Base-by-base conservation (phyloP, 2,329 filamentous ascomycete genomes). In the Penicillium thymicola region DNA sequence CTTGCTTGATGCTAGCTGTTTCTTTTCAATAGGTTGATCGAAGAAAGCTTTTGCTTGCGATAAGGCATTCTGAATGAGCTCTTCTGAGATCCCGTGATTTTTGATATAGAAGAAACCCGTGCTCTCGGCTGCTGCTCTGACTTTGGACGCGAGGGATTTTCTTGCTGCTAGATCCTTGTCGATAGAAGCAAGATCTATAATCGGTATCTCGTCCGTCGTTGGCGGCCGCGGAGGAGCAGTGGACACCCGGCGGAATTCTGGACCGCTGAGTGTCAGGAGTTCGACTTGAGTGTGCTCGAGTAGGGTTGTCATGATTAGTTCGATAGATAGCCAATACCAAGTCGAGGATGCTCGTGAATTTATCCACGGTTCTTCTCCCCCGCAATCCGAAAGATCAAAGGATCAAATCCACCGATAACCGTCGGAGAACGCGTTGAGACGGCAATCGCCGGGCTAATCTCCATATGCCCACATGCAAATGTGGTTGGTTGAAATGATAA, bases 101-200 rank as follows among this genome's bases (percentile, higher is more conserved):
- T 72, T 73, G 57, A 83, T 73, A 69, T 84, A 84, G 68, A 84
- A 84, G 71, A 84, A 84, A 3, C 81, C 82, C 0, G 73, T 82
- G 37, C 76, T 79, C 14, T 78, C 76, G 3, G 81, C 78, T 0
- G 82, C 82, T 0, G 70, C 61, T 21, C 72, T 73, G 16, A 84
- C 75, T 5, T 72, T 66, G 0, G 63, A 60, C 0, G 80, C 79
- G 0, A 82, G 74, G 11, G 64, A 59, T 40, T 73, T 67, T 0
- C 78, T 76, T 3, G 75, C 71, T 0, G 67, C 61, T 0, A 75
- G 48, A 0, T 73, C 67, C 2, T 66, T 54, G 48, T 75, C 73
- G 52, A 79, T 74, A 13, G 68, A 65, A 0, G 74, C 72, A 7
- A 84, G 67, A 61, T 85, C 80, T 50, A 85, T 81, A 41, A 85